Conservation (phyloP, 2,329 filamentous ascomycete species). For the Thelonectria blattea region DNA sequence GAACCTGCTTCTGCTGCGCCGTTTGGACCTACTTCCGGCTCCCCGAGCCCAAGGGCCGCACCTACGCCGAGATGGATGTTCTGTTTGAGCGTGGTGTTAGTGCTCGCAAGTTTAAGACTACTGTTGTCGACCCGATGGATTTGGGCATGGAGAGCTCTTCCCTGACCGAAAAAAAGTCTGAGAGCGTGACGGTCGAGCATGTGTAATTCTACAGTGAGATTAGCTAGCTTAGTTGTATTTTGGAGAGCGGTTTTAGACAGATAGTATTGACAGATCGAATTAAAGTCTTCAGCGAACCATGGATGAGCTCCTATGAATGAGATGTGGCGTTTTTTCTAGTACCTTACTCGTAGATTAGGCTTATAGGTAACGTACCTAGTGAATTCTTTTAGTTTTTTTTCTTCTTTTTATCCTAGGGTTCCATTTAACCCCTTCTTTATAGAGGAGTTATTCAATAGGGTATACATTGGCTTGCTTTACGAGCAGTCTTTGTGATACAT, state of each 20-base stretch:
- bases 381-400: too few species aligned
- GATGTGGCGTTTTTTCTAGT: too few species aligned
- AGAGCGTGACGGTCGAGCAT: constrained; percentile 7
- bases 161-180: constrained; percentile 32
- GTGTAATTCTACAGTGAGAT: not conserved
- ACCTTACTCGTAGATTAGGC: too few species aligned
- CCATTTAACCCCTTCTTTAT: too few species aligned
- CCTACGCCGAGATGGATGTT: constrained; percentile 61
- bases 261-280: not conserved
- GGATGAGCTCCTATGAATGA: too few species aligned
- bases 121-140: constrained; percentile 40
- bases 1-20: constrained; percentile 51
- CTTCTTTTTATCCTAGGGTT: too few species aligned
- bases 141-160: constrained; percentile 14
- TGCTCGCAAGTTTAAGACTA: constrained; percentile 49
- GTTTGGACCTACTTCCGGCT: constrained; percentile 59
- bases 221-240: not conserved
- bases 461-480: too few species aligned
- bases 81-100: constrained; percentile 55
- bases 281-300: too few species aligned
- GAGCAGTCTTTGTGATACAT: too few species aligned
- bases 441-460: too few species aligned
- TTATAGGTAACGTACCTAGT: too few species aligned
- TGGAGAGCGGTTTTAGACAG: not conserved
- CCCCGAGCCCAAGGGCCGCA: constrained; percentile 60